Percentiles rank a stretch among this genome's conserved stretches.
phyloP scores from a whole-genome alignment of 225 moss, liverwort and hornwort genomes.

The Polytrichum commune region DNA sequence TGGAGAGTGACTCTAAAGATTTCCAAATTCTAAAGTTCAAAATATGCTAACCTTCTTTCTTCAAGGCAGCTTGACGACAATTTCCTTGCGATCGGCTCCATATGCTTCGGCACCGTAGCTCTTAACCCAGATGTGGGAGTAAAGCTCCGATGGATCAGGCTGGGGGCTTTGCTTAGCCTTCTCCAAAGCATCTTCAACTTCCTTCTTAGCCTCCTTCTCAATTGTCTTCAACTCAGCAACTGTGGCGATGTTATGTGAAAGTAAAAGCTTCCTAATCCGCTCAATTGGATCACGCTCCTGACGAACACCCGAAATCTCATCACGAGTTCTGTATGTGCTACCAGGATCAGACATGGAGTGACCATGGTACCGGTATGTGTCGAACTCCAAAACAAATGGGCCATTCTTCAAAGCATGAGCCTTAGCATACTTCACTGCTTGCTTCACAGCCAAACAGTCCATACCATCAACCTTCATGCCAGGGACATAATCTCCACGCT shows the following conservation, averaged over 20 bases:
- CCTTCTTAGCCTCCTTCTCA: slow-evolving; percentile 94
- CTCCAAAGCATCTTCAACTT: slow-evolving; percentile 79
- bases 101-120: slow-evolving; percentile 49
- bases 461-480: slow-evolving; percentile 87
- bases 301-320: slow-evolving; percentile 91
- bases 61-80: slow-evolving; percentile 56
- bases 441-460: slow-evolving; percentile 91
- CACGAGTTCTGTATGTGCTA: slow-evolving; percentile 93
- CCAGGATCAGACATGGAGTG: slow-evolving; percentile 99
- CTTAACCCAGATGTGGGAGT: slow-evolving; percentile 50
- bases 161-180: slow-evolving; percentile 80
- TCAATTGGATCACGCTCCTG: slow-evolving; percentile 93
- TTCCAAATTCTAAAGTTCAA: not conserved
- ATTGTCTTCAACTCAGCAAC: slow-evolving; percentile 77
- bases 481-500: slow-evolving; percentile 90
- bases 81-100: slow-evolving; percentile 83
- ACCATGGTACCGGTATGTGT: slow-evolving; percentile 93
- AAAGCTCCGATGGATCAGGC: slow-evolving; percentile 48
- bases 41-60: slow-evolving; percentile 13
- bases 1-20: too few relatives aligned
- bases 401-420: slow-evolving; percentile 71
- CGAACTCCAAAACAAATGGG: slow-evolving; percentile 91
- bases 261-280: slow-evolving; percentile 88
- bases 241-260: slow-evolving; percentile 69
- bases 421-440: slow-evolving; percentile 84